Conservation (phyloP, 1,139 yeast genomes). For the Lodderomyces parapsilosis region DNA sequence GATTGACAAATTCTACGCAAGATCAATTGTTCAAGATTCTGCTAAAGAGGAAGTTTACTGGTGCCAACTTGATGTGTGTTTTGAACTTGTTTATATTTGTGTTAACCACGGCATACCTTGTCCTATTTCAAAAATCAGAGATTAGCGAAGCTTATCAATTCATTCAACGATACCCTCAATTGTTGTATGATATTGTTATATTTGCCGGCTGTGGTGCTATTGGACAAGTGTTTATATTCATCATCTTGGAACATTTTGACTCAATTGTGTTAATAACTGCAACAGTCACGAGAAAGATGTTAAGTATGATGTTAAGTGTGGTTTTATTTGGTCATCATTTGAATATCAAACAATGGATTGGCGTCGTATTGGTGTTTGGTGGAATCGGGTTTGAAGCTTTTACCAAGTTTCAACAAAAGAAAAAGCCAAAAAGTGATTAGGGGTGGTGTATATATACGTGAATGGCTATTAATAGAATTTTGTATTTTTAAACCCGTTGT, state of each 20-base stretch:
- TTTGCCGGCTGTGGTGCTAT: slow-evolving; percentile 83
- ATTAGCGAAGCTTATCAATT: slow-evolving; percentile 48
- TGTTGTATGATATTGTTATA: slow-evolving; percentile 56
- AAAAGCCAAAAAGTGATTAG: slow-evolving; percentile 1
- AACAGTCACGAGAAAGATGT: slow-evolving; percentile 94
- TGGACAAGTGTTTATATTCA: slow-evolving; percentile 90
- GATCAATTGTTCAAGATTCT: slow-evolving; percentile 68
- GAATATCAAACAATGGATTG: slow-evolving; percentile 66
- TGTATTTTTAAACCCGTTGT: not conserved
- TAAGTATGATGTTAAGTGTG: slow-evolving; percentile 89
- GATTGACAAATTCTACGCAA: slow-evolving; percentile 90
- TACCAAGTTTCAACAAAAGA: slow-evolving; percentile 15
- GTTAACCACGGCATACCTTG: slow-evolving; percentile 38
- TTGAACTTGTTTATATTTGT: slow-evolving; percentile 60
- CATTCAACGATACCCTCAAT: slow-evolving; percentile 36
- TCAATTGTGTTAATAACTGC: slow-evolving; percentile 85
- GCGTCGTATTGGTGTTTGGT: slow-evolving; percentile 74
- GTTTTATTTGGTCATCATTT: slow-evolving; percentile 78
- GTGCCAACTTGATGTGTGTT: slow-evolving; percentile 85
- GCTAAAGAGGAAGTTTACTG: slow-evolving; percentile 31
- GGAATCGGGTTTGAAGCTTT: slow-evolving; percentile 50
- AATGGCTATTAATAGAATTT: no score
- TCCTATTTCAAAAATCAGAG: slow-evolving; percentile 49
- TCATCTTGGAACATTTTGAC: slow-evolving; percentile 80
- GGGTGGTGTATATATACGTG: not conserved